Conservation (phyloP, 495 filamentous ascomycete species). For the Apiosordaria backusii region DNA sequence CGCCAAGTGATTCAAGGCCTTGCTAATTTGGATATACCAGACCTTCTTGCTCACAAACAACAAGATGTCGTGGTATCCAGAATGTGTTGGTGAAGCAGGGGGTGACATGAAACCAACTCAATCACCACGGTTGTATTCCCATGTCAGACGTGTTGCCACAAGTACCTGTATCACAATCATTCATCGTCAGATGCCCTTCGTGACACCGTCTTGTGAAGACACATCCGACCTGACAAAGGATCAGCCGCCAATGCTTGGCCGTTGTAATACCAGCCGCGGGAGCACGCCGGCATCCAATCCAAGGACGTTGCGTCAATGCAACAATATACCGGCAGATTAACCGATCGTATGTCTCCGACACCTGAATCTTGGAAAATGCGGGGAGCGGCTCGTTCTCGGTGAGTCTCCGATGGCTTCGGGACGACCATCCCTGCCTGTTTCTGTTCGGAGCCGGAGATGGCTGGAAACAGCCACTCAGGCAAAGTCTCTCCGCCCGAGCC, state of each 20-base stretch:
- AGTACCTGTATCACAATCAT: not conserved
- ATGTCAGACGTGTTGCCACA: not conserved
- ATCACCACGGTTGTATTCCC: not conserved
- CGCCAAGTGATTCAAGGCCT: slow-evolving; percentile 12
- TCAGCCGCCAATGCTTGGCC: slow-evolving; percentile 12
- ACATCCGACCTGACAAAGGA: not conserved
- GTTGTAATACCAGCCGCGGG: slow-evolving; percentile 1
- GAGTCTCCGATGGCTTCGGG: not conserved
- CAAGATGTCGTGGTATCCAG: not conserved
- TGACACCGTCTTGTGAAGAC: not conserved
- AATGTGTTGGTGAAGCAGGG: no score
- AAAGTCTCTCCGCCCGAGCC: no score
- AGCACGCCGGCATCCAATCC: slow-evolving; percentile 11
- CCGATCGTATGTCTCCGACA: slow-evolving; percentile 18
- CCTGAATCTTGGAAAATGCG: slow-evolving; percentile 7
- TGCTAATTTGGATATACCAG: not conserved
- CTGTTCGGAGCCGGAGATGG: not conserved
- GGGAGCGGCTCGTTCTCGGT: slow-evolving; percentile 3
- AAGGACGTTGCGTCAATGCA: slow-evolving; percentile 1
- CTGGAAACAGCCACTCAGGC: slow-evolving; percentile 2
- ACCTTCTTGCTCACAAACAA: not conserved
- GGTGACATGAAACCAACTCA: no score
- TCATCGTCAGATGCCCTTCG: not conserved
- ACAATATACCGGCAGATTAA: slow-evolving; percentile 20
- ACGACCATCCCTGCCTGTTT: not conserved